phyloP scores from a whole-genome alignment of 2,329 filamentous ascomycete species.

The Colletotrichum somersetense region DNA sequence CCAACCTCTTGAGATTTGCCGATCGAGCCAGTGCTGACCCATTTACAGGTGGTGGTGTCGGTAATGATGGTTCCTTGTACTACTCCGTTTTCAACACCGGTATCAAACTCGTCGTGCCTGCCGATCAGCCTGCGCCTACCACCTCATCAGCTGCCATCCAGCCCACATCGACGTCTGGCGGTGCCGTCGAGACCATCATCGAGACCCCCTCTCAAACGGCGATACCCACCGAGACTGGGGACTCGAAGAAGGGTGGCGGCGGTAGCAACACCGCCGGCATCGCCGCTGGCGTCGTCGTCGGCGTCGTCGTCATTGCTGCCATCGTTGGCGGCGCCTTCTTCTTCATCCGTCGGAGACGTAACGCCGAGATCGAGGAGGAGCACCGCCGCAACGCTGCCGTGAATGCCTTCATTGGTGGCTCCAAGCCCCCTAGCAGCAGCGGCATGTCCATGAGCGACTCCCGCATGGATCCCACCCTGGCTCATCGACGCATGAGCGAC shows the following conservation, averaged over 20 bases:
- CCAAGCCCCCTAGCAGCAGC: conserved; percentile 73
- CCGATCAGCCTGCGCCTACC: conserved; percentile 47
- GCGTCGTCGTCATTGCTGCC: conserved; percentile 76
- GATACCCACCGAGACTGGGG: conserved; percentile 37
- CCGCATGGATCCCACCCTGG: conserved; percentile 88
- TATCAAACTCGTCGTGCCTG: conserved; percentile 55
- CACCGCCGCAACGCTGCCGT: conserved; percentile 85
- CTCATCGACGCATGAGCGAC: conserved; percentile 86
- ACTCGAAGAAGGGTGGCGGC: conserved; percentile 51
- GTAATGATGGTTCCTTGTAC: conserved; percentile 40
- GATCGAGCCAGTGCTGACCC: conserved; percentile 17
- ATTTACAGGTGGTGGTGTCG: conserved; percentile 52
- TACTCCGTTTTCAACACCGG: conserved; percentile 67
- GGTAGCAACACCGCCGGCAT: conserved; percentile 84
- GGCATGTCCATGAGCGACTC: conserved; percentile 82
- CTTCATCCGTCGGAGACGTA: conserved; percentile 80
- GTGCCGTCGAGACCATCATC: conserved; percentile 23
- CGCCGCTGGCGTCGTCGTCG: conserved; percentile 88
- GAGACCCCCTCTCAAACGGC: conserved; percentile 25
- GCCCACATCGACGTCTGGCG: conserved; percentile 39
- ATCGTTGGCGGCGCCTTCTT: conserved; percentile 79
- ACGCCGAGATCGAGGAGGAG: conserved; percentile 84
- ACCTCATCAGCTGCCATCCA: conserved; percentile 46
- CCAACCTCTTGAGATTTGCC: not conserved
- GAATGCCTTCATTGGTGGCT: conserved; percentile 78